Conservation (phyloP, 169 alveolate genomes). For the Cryptosporidium meleagridis region DNA sequence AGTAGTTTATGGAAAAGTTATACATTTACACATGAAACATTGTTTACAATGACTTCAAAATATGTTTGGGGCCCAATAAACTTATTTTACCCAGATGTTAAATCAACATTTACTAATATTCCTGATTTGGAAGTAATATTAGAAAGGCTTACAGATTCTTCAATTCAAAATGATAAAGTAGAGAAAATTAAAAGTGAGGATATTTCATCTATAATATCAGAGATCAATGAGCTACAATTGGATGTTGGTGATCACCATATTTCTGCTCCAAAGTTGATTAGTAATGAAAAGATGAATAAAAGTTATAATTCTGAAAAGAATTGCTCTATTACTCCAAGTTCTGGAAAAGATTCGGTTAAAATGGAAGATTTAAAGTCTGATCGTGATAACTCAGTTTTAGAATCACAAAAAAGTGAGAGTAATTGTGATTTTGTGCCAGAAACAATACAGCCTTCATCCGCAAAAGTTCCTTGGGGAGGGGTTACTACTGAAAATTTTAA, state of each 20-base stretch:
- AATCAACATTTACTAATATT: constrained; percentile 5
- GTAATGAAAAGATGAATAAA: neutral
- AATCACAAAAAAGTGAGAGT: neutral
- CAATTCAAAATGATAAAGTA: neutral
- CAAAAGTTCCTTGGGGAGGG: constrained; percentile 12
- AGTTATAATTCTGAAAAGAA: neutral
- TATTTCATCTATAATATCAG: constrained; percentile 20
- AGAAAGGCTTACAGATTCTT: neutral
- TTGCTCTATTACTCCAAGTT: neutral
- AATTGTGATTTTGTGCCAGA: neutral
- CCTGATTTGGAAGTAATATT: constrained; percentile 18
- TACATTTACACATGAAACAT: neutral
- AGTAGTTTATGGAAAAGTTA: constrained; percentile 11
- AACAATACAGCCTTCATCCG: neutral
- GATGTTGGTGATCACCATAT: neutral
- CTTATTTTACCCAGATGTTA: constrained; percentile 23
- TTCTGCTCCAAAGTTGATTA: constrained; percentile 14
- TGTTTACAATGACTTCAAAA: constrained; percentile 2
- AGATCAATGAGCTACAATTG: constrained; percentile 11
- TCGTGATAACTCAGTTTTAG: neutral
- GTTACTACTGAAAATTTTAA: neutral
- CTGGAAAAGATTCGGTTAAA: neutral
- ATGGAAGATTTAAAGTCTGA: neutral
- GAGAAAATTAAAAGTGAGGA: constrained; percentile 18
- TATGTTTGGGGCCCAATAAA: constrained; percentile 31